Evolutionary conservation across 2,329 filamentous ascomycete species (phyloP).

Genomic region (Colletotrichum tropicale): DNA sequence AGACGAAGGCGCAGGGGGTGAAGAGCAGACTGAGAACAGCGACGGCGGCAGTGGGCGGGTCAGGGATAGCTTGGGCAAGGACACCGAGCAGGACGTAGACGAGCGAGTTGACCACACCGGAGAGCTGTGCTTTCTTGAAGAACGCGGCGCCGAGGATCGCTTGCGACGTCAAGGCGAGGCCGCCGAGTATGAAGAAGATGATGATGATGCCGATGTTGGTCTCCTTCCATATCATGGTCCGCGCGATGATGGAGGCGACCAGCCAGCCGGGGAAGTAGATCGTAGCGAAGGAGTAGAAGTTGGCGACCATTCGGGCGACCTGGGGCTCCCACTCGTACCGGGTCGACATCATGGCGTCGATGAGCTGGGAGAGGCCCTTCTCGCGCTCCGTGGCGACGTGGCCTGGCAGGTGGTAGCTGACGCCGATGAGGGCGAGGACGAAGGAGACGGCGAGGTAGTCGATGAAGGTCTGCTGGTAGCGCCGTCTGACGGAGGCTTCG

Average conservation of each 20-base stretch:
- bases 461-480: conserved; percentile 69
- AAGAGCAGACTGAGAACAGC: conserved; percentile 78
- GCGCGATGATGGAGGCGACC: conserved; percentile 66
- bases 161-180: conserved; percentile 78
- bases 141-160: conserved; percentile 82
- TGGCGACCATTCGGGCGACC: conserved; percentile 52
- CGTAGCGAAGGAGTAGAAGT: conserved; percentile 71
- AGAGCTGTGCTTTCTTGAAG: conserved; percentile 87
- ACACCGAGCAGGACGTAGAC: conserved; percentile 78
- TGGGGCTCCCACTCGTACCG: conserved; percentile 53
- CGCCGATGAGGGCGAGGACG: conserved; percentile 71
- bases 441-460: conserved; percentile 70
- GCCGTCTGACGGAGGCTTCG: conserved; percentile 59
- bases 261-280: conserved; percentile 58
- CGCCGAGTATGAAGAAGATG: conserved; percentile 75
- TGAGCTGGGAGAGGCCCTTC: conserved; percentile 72
- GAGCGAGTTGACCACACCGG: conserved; percentile 80
- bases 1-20: conserved; percentile 86
- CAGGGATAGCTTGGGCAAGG: conserved; percentile 75
- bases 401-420: conserved; percentile 75
- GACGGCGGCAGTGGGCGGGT: conserved; percentile 66
- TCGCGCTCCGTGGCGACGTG: conserved; percentile 74
- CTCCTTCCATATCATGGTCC: conserved; percentile 65
- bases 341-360: conserved; percentile 77
- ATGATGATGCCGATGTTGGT: conserved; percentile 70